Conservation (phyloP, 73 alveolate species). For the Paraurostyla sp. region DNA sequence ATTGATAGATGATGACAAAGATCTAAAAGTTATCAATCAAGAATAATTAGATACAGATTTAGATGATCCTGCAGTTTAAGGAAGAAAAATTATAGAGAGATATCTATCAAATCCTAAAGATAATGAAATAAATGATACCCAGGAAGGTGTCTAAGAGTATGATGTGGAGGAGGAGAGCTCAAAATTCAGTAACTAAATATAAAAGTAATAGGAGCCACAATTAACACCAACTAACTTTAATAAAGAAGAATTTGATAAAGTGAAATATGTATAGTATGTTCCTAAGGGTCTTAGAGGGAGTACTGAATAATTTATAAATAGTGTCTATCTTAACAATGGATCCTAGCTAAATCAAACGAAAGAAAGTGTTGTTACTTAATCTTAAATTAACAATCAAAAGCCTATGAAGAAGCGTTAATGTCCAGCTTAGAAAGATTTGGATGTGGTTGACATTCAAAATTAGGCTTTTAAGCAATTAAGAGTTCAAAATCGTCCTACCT, state of each 20-base stretch:
- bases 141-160: too few relatives aligned
- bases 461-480: background rate
- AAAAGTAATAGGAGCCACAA: too few relatives aligned
- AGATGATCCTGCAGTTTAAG: background rate
- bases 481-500: background rate
- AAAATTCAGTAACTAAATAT: too few relatives aligned
- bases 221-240: too few relatives aligned
- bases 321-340: too few relatives aligned
- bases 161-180: too few relatives aligned
- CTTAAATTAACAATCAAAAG: too few relatives aligned
- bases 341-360: background rate
- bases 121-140: background rate
- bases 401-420: too few relatives aligned
- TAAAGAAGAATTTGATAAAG: conserved; percentile 7
- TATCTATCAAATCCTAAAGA: conserved; percentile 34
- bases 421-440: background rate
- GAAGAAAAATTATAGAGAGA: background rate
- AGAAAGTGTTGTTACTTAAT: background rate
- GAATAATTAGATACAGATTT: background rate
- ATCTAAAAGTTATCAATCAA: too few relatives aligned
- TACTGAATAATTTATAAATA: background rate
- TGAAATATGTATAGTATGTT: conserved; percentile 22
- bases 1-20: too few relatives aligned
- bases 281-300: background rate
- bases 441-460: conserved; percentile 2